Evolutionary conservation across 2,329 filamentous ascomycete species (phyloP).

Genomic region (Laburnicola sp.): DNA sequence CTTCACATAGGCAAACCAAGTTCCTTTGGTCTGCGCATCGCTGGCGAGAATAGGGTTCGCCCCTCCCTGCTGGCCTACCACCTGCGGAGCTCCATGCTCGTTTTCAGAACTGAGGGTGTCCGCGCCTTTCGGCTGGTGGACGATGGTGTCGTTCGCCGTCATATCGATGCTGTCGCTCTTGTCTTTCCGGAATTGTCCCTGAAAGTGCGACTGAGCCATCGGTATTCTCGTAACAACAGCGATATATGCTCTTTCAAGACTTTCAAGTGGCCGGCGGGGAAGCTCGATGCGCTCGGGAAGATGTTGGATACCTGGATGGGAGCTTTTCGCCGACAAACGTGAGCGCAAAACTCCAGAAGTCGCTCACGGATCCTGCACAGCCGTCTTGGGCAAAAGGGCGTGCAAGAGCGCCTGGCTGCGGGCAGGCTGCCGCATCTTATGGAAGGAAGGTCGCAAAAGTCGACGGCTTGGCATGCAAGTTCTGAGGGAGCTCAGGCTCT

Average conservation of each 20-base stretch:
- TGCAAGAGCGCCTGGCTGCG: slow-evolving; percentile 8
- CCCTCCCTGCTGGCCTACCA: slow-evolving; percentile 11
- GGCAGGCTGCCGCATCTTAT: slow-evolving; percentile 31
- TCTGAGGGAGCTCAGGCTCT: slow-evolving; percentile 14
- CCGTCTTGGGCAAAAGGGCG: slow-evolving; percentile 7
- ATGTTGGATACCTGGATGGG: slow-evolving; percentile 17
- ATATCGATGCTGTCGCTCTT: slow-evolving; percentile 24
- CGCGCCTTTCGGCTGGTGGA: slow-evolving; percentile 26
- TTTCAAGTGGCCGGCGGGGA: background rate
- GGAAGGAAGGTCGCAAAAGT: slow-evolving; percentile 18
- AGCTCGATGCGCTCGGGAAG: background rate
- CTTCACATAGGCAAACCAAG: slow-evolving; percentile 70
- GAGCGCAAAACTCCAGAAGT: slow-evolving; percentile 50
- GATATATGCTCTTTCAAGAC: no score
- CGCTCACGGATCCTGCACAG: slow-evolving; percentile 35
- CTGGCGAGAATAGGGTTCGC: slow-evolving; percentile 28
- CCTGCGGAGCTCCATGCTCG: slow-evolving; percentile 20
- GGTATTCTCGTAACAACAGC: no score
- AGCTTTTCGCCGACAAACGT: slow-evolving; percentile 42
- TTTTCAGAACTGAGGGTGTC: slow-evolving; percentile 34
- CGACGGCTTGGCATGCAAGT: slow-evolving; percentile 23
- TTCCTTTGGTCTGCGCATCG: slow-evolving; percentile 49
- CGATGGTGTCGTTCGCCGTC: slow-evolving; percentile 21
- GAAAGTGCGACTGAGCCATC: slow-evolving; percentile 13
- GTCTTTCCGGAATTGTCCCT: slow-evolving; percentile 6